Conservation (phyloP, 768 basidiomycete genomes). For the Psilocybe cyanescens region DNA sequence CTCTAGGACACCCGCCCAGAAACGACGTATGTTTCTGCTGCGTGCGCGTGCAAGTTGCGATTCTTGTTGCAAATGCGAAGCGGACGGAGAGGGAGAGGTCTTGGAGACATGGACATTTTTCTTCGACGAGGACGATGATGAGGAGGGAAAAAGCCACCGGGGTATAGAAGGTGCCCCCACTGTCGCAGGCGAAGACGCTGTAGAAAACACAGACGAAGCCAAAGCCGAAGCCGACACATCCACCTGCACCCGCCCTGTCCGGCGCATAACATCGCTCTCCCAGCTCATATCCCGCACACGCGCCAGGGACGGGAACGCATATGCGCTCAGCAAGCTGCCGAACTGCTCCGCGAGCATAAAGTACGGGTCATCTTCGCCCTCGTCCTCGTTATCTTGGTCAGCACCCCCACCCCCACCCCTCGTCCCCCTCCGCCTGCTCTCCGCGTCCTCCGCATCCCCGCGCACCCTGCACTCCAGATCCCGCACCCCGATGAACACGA, state of each 20-base stretch:
- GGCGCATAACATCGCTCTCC: constrained; percentile 58
- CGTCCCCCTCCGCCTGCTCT: constrained; percentile 18
- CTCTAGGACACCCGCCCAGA: no score
- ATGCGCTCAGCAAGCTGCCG: constrained; percentile 53
- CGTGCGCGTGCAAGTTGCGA: no score
- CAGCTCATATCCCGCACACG: constrained; percentile 70
- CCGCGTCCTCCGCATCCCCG: constrained; percentile 41
- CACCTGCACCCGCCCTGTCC: constrained; percentile 23
- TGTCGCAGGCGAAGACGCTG: no score
- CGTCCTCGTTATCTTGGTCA: constrained; percentile 18
- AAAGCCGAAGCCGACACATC: constrained; percentile 4
- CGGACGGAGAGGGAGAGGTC: no score
- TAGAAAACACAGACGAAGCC: neutral
- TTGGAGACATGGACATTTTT: no score
- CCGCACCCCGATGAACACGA: constrained; percentile 72
- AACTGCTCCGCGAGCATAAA: constrained; percentile 66
- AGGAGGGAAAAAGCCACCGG: no score
- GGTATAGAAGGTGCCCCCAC: no score
- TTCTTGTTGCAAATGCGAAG: no score
- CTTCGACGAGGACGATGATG: no score
- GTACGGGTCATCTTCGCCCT: constrained; percentile 46
- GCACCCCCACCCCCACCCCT: neutral
- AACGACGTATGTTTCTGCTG: no score
- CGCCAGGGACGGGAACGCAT: constrained; percentile 64
- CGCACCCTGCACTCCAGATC: constrained; percentile 68